These are phyloP conservation scores for Carallia brachiata DNA, from an alignment of 345 rosid species.

Conservation along the genomic window DNA sequence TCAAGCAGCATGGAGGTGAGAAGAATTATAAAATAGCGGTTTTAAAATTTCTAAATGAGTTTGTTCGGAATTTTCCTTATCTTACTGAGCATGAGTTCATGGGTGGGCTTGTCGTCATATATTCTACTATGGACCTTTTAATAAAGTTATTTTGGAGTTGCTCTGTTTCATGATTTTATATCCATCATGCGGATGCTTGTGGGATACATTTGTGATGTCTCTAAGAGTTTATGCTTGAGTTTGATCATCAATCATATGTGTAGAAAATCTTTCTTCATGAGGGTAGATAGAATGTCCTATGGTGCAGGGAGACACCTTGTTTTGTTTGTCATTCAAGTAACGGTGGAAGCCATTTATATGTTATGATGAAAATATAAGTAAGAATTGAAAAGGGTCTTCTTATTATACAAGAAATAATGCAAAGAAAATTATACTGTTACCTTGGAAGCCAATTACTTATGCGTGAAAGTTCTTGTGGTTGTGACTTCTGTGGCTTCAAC, in stretches of 20 bases:
- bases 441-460: too few relatives aligned
- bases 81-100: constrained; percentile 60
- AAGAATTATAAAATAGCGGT: too few relatives aligned
- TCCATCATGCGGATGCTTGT: constrained; percentile 45
- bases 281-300: constrained; percentile 82
- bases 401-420: neutral
- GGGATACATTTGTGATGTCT: constrained; percentile 86
- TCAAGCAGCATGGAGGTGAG: too few relatives aligned
- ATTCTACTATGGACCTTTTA: neutral
- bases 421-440: neutral
- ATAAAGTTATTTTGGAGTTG: neutral
- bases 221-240: constrained; percentile 56
- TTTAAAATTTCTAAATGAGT: constrained; percentile 81
- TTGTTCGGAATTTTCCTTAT: constrained; percentile 75
- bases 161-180: constrained; percentile 12
- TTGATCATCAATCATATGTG: constrained; percentile 69
- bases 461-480: too few relatives aligned
- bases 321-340: constrained; percentile 83
- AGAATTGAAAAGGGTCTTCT: too few relatives aligned
- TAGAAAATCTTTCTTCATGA: constrained; percentile 55
- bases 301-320: constrained; percentile 88
- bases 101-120: constrained; percentile 42
- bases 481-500: too few relatives aligned
- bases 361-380: neutral
- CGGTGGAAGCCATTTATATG: neutral